Conservation (phyloP, 2,329 filamentous ascomycete genomes). For the Arthrinium puccinioides region DNA sequence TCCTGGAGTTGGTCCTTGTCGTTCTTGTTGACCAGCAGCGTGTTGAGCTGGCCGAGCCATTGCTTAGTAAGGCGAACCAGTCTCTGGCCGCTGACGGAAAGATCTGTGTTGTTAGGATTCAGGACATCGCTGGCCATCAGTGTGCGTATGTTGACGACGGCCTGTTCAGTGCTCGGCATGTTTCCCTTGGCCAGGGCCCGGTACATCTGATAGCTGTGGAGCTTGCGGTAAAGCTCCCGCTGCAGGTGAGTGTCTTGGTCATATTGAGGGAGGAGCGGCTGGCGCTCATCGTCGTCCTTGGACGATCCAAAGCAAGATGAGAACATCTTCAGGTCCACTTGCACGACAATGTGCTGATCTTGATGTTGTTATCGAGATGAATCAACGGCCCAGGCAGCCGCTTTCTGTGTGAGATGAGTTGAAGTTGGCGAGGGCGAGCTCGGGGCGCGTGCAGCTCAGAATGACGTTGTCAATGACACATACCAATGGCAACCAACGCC, state of each 20-base stretch:
- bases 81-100: slow-evolving; percentile 71
- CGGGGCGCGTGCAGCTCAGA: no score
- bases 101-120: slow-evolving; percentile 64
- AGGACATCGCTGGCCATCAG: slow-evolving; percentile 72
- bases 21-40: slow-evolving; percentile 80
- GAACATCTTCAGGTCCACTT: no score
- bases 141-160: slow-evolving; percentile 71
- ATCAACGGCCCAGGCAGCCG: no score
- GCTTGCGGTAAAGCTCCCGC: slow-evolving; percentile 73
- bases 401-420: no score
- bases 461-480: no score
- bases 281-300: slow-evolving; percentile 48
- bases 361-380: no score
- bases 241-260: slow-evolving; percentile 74
- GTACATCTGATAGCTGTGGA: slow-evolving; percentile 89
- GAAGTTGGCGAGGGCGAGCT: no score
- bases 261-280: slow-evolving; percentile 78
- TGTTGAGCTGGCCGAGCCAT: slow-evolving; percentile 73
- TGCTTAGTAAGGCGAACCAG: slow-evolving; percentile 65
- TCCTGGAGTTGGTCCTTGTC: slow-evolving; percentile 80
- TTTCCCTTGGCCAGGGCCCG: slow-evolving; percentile 75
- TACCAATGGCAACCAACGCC: no score
- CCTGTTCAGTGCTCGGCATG: slow-evolving; percentile 87
- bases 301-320: slow-evolving; percentile 59
- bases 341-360: no score